These are phyloP conservation scores for Amaranthus cruentus DNA, from an alignment of 148 eudicot genomes.

Conservation along the genomic window DNA sequence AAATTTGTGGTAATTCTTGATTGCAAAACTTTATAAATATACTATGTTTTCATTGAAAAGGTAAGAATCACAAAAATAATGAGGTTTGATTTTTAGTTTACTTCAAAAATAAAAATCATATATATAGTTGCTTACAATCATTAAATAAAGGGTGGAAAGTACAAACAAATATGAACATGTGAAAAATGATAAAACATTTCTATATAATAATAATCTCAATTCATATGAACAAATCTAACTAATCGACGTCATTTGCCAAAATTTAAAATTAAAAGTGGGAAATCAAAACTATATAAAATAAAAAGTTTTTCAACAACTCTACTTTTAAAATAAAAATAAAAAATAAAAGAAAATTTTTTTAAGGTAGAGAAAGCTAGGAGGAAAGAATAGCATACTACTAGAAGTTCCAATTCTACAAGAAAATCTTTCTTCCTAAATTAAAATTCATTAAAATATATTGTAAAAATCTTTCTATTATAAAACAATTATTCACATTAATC, in stretches of 20 bases:
- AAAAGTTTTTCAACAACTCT: not conserved
- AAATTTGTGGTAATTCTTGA: no score
- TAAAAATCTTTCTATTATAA: slow-evolving; percentile 1
- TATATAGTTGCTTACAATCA: no score
- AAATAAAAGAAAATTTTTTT: not conserved
- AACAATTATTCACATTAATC: not conserved
- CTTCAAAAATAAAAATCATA: no score
- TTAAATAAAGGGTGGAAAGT: no score
- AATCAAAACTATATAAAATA: not conserved
- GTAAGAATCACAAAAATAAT: no score
- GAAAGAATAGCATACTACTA: not conserved
- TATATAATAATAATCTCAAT: not conserved
- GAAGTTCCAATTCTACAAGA: slow-evolving; percentile 1
- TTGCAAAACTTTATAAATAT: no score
- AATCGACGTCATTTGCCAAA: no score
- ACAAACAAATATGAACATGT: no score
- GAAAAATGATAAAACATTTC: no score
- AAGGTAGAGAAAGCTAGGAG: not conserved
- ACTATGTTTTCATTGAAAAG: no score
- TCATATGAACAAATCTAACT: not conserved
- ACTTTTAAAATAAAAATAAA: not conserved
- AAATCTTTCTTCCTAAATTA: slow-evolving; percentile 6
- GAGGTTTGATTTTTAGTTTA: no score
- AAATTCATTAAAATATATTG: not conserved
- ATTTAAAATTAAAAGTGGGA: no score